phyloP scores from a whole-genome alignment of 345 rosid genomes.

The Eucalyptus cloeziana region DNA sequence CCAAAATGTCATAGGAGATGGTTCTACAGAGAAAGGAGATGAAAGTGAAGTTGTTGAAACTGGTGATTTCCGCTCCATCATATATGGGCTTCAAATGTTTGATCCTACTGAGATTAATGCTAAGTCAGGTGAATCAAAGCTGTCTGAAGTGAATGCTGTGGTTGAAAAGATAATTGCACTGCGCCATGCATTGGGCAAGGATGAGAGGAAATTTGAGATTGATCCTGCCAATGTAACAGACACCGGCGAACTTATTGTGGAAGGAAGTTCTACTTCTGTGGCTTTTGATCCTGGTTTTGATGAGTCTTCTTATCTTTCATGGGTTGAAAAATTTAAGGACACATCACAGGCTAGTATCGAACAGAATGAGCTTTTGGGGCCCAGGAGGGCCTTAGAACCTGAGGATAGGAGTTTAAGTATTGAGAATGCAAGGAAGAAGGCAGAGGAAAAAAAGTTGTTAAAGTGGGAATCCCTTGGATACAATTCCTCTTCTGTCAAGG shows the following conservation, averaged over 20 bases:
- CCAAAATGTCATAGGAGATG: conserved; percentile 58
- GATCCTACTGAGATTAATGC: conserved; percentile 30
- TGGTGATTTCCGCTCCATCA: conserved; percentile 52
- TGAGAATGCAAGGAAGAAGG: conserved; percentile 59
- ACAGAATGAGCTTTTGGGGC: conserved; percentile 13
- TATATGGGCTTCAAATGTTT: conserved; percentile 64
- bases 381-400: conserved; percentile 25
- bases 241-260: neutral
- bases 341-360: conserved; percentile 29
- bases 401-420: conserved; percentile 33
- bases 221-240: conserved; percentile 14
- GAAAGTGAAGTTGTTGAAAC: conserved; percentile 35
- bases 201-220: conserved; percentile 38
- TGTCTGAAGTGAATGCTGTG: conserved; percentile 43
- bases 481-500: conserved; percentile 50
- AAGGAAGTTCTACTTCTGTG: conserved; percentile 12
- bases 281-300: conserved; percentile 47
- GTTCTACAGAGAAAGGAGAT: conserved; percentile 9
- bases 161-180: conserved; percentile 56
- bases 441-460: conserved; percentile 56
- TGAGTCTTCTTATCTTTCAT: conserved; percentile 73
- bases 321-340: conserved; percentile 75
- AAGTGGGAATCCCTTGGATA: conserved; percentile 78
- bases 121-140: conserved; percentile 29
- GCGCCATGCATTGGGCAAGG: conserved; percentile 34